Conservation (phyloP, 495 filamentous ascomycete genomes). For the Opeltia flavorubescens region DNA sequence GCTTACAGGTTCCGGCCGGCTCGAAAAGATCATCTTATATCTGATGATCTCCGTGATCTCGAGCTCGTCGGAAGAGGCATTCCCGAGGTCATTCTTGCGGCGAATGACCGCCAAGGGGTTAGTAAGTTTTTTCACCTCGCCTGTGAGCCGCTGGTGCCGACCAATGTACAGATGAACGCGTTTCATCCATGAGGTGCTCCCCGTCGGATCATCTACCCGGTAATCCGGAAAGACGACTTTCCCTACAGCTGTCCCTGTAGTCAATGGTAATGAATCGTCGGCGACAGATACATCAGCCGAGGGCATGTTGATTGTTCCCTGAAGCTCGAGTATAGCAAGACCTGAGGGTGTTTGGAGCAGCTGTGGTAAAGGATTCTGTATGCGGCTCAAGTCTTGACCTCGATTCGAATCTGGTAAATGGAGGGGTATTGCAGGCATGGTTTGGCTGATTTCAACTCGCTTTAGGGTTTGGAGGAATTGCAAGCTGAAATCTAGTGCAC, state of each 20-base stretch:
- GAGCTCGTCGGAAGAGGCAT: conserved; percentile 30
- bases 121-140: conserved; percentile 74
- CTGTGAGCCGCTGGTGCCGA: conserved; percentile 74
- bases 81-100: conserved; percentile 22
- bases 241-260: conserved; percentile 43
- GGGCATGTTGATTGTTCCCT: conserved; percentile 69
- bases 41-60: conserved; percentile 73
- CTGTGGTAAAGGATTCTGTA: conserved; percentile 54
- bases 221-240: conserved; percentile 71
- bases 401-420: not conserved
- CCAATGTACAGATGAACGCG: conserved; percentile 77
- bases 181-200: conserved; percentile 68
- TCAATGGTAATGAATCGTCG: conserved; percentile 14
- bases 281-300: not conserved
- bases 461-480: too few relatives aligned
- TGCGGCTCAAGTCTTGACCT: not conserved
- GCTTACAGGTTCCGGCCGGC: conserved; percentile 74
- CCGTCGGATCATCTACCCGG: conserved; percentile 28
- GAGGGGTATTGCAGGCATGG: conserved; percentile 2
- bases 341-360: conserved; percentile 71
- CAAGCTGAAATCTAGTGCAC: too few relatives aligned
- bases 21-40: conserved; percentile 79
- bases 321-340: conserved; percentile 74
- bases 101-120: conserved; percentile 67
- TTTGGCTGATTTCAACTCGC: too few relatives aligned